Conservation (phyloP, 2,329 filamentous ascomycete species). For the Paraphoma chrysanthemicola region DNA sequence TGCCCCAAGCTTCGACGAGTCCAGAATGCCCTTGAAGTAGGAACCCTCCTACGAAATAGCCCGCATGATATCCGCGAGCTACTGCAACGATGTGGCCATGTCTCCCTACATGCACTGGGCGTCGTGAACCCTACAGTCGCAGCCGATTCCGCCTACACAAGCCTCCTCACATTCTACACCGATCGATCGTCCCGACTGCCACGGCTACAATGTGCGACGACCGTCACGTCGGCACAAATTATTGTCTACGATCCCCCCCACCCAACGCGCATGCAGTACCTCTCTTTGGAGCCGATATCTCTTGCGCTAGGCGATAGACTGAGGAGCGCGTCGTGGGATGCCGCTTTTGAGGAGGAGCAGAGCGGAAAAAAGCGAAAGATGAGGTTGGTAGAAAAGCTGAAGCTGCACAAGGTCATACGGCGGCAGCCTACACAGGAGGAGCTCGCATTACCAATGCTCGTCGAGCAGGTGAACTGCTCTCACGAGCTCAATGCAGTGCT, state of each 20-base stretch:
- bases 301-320: conserved; percentile 76
- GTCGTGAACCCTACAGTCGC: conserved; percentile 70
- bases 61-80: conserved; percentile 81
- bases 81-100: conserved; percentile 82
- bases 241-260: conserved; percentile 88
- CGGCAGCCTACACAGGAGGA: conserved; percentile 83
- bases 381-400: conserved; percentile 82
- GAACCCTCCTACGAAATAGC: conserved; percentile 82
- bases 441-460: conserved; percentile 76
- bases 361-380: conserved; percentile 67
- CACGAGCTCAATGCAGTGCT: conserved; percentile 86
- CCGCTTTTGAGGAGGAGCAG: conserved; percentile 66
- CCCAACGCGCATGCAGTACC: conserved; percentile 92
- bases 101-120: conserved; percentile 85
- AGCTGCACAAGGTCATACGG: conserved; percentile 82
- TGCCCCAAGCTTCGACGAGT: conserved; percentile 59
- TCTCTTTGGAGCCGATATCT: conserved; percentile 88
- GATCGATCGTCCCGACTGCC: conserved; percentile 64
- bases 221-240: conserved; percentile 79
- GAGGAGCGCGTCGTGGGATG: conserved; percentile 48
- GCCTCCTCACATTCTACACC: conserved; percentile 70
- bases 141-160: conserved; percentile 65
- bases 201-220: conserved; percentile 71
- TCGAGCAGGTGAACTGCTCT: conserved; percentile 96
- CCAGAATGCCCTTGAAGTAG: conserved; percentile 83